A percentile compares a stretch with the other conserved stretches of the same genome.
Evolutionary conservation across 202 grass and related monocot species (phyloP).

Genomic region (Cymbopogon flexuosus): DNA sequence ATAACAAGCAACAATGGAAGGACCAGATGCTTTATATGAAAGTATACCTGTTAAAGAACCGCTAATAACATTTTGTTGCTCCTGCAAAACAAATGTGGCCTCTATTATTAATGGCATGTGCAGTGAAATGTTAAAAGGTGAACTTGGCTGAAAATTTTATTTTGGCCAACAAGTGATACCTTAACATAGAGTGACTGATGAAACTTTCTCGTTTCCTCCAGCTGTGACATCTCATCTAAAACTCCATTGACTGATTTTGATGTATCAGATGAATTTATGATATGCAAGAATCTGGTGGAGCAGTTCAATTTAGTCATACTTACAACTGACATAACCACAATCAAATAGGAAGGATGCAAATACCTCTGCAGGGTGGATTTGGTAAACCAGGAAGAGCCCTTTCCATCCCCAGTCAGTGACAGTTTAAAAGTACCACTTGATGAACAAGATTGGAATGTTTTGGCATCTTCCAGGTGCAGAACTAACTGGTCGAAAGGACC

Average conservation of each 20-base stretch:
- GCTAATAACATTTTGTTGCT: slow-evolving; percentile 42
- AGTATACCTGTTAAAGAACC: slow-evolving; percentile 64
- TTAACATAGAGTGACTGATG: slow-evolving; percentile 73
- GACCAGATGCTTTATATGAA: slow-evolving; percentile 28
- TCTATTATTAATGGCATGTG: slow-evolving; percentile 34
- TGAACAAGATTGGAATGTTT: slow-evolving; percentile 47
- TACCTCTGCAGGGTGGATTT: slow-evolving; percentile 77
- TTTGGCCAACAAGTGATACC: slow-evolving; percentile 42
- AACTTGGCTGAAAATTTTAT: slow-evolving; percentile 2
- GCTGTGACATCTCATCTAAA: slow-evolving; percentile 83
- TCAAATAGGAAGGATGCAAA: slow-evolving; percentile 3
- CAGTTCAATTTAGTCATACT: slow-evolving; percentile 24
- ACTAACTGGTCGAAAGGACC: slow-evolving; percentile 68
- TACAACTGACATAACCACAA: slow-evolving; percentile 19
- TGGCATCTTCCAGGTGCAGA: slow-evolving; percentile 72
- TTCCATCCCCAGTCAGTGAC: slow-evolving; percentile 37
- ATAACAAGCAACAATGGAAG: slow-evolving; percentile 24
- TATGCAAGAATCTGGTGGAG: slow-evolving; percentile 60
- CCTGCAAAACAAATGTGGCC: slow-evolving; percentile 46
- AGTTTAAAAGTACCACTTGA: slow-evolving; percentile 65
- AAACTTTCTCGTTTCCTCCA: slow-evolving; percentile 97
- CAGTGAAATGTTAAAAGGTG: slow-evolving; percentile 19
- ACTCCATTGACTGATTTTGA: slow-evolving; percentile 66
- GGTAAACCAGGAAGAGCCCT: slow-evolving; percentile 73
- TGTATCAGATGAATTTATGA: slow-evolving; percentile 58